These are phyloP conservation scores for Xylariomycetidae sp. DNA, from an alignment of 2,329 filamentous ascomycete genomes.

Conservation along the genomic window DNA sequence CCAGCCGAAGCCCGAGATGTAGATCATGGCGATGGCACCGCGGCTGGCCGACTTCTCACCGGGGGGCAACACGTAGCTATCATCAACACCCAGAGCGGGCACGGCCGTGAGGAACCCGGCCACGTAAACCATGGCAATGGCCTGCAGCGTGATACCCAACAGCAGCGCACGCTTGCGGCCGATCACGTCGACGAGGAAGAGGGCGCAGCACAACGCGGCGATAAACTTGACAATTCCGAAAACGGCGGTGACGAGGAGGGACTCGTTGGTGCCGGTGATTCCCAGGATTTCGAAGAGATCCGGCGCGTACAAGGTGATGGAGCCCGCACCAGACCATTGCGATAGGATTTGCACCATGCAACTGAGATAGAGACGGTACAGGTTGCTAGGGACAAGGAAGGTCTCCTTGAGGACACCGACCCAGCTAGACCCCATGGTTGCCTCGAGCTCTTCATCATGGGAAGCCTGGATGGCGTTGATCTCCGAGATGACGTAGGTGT, in stretches of 20 bases:
- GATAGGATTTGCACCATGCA: constrained; percentile 63
- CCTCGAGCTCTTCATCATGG: constrained; percentile 66
- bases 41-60: constrained; percentile 51
- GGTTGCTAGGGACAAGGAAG: constrained; percentile 59
- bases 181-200: constrained; percentile 75
- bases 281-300: constrained; percentile 69
- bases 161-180: constrained; percentile 65
- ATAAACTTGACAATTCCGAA: constrained; percentile 71
- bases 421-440: constrained; percentile 59
- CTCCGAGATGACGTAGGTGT: constrained; percentile 57
- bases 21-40: constrained; percentile 69
- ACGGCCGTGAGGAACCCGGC: constrained; percentile 57
- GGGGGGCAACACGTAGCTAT: constrained; percentile 39
- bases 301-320: constrained; percentile 71
- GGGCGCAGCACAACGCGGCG: constrained; percentile 60
- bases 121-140: constrained; percentile 56
- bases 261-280: constrained; percentile 60
- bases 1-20: constrained; percentile 63
- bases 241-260: constrained; percentile 66
- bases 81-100: constrained; percentile 48
- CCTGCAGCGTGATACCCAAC: constrained; percentile 54
- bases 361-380: constrained; percentile 66
- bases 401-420: constrained; percentile 63
- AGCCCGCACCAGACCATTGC: constrained; percentile 68
- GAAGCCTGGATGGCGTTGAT: constrained; percentile 58